Conservation (phyloP, 768 basidiomycete species). For the Hydnum rufescens region DNA sequence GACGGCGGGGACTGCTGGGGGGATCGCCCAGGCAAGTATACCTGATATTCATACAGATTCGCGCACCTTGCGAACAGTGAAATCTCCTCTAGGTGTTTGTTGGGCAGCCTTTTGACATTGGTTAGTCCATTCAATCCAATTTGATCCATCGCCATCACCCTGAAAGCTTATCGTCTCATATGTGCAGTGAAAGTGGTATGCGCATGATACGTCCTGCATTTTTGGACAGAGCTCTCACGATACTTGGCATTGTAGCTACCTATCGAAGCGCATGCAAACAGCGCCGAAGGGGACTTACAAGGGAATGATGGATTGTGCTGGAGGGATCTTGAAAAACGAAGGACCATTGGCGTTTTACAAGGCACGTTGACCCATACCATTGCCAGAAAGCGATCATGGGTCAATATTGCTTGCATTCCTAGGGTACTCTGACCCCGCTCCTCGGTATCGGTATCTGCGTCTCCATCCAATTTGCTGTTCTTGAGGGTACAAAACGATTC, state of each 20-base stretch:
- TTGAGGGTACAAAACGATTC: slow-evolving; percentile 68
- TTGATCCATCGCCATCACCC: too few relatives aligned
- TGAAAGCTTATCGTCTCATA: slow-evolving; percentile 5
- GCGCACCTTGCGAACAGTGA: slow-evolving; percentile 2
- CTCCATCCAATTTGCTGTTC: slow-evolving; percentile 84
- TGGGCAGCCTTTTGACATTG: slow-evolving; percentile 91
- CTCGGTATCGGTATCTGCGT: slow-evolving; percentile 88
- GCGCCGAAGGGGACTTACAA: slow-evolving; percentile 73
- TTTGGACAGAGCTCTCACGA: background rate
- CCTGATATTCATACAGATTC: background rate
- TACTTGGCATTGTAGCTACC: too few relatives aligned
- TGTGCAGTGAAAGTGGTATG: slow-evolving; percentile 10
- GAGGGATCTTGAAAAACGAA: slow-evolving; percentile 77
- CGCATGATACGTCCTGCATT: background rate
- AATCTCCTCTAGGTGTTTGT: slow-evolving; percentile 43
- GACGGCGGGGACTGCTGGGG: slow-evolving; percentile 77
- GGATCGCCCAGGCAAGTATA: slow-evolving; percentile 53
- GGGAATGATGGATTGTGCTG: slow-evolving; percentile 76
- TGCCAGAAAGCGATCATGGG: background rate
- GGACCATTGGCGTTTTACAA: slow-evolving; percentile 93
- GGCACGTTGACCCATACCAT: slow-evolving; percentile 23
- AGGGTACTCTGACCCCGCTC: slow-evolving; percentile 83
- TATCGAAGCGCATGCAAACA: slow-evolving; percentile 74
- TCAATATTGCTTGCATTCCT: background rate
- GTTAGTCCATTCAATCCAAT: too few relatives aligned